Evolutionary conservation across 306 rosid species (phyloP).

Genomic region (Parietaria judaica): DNA sequence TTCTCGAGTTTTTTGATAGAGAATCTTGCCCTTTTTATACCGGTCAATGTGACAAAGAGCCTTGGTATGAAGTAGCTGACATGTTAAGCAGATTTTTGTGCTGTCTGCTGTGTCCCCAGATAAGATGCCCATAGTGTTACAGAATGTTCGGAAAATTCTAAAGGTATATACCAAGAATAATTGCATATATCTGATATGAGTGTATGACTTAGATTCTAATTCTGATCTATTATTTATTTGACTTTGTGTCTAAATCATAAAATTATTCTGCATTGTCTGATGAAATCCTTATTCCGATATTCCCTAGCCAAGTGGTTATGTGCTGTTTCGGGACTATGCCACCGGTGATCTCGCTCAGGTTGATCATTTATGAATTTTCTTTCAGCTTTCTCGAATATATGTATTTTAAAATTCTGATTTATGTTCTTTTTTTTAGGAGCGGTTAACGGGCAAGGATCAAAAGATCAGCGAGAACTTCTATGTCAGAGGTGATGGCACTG

Average conservation of each 20-base stretch:
- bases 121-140: conserved; percentile 72
- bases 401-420: background rate
- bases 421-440: conserved; percentile 45
- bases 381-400: background rate
- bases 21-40: conserved; percentile 9
- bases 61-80: conserved; percentile 47
- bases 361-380: conserved; percentile 16
- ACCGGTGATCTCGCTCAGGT: conserved; percentile 99
- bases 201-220: background rate
- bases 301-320: conserved; percentile 63
- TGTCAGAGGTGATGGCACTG: conserved; percentile 95
- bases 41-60: conserved; percentile 15
- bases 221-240: background rate
- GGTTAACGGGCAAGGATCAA: conserved; percentile 78
- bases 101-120: conserved; percentile 96
- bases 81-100: conserved; percentile 83
- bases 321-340: conserved; percentile 85
- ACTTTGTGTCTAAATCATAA: conserved; percentile 11
- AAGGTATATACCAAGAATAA: conserved; percentile 35
- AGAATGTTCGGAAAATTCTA: conserved; percentile 64
- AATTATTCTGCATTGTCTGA: conserved; percentile 11
- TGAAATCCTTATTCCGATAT: conserved; percentile 20
- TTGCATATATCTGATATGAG: conserved; percentile 1
- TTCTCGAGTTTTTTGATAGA: conserved; percentile 12
- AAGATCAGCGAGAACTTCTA: conserved; percentile 81